Base-by-base conservation (phyloP, 2,329 filamentous ascomycete species). In the Cercospora zeae-maydis region DNA sequence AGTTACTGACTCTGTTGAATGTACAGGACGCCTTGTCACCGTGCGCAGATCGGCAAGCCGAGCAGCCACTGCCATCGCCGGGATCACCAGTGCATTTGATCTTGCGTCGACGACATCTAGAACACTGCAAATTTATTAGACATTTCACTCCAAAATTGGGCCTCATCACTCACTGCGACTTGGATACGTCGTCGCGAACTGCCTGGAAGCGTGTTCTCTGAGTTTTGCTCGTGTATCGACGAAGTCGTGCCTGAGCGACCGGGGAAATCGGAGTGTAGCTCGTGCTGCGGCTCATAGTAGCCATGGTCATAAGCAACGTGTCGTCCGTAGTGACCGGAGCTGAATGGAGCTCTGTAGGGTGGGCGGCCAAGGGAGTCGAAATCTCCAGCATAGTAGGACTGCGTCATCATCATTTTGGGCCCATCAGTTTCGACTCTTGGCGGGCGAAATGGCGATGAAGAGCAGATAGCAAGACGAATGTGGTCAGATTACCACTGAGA, bases 31-130 rank as follows among this genome's bases (percentile, higher is more conserved):
- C 75, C 57, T 78, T 80, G 21, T 88, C 84, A 27, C 84, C 80
- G 11, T 89, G 89, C 58, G 93, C 88, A 65, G 82, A 86, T 71
- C 86, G 89, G 80, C 93, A 98, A 75, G 93, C 96, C 10, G 84
- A 81, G 77, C 93, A 98, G n/a, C 88, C 87, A 39, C 81, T 78
- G n/a, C 89, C 89, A 71, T 88, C 86, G 33, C 89, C 90, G 34
- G 84, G 82, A 74, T 96, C 92, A 47, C 93, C 93, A 72, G 90
- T 96, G 79, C 93, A 98, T 70, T 91, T 89, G 71, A 98, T 98
- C 81, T 98, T 98, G 63, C 93, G 86, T 79, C 93, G 93, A 64
- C 93, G 87, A 77, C 93, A 98, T 69, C 93, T 87, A 36, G 87
- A 86, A 76, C 93, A 98, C 93, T 97, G 52, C 30, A 30, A 11